phyloP scores from a whole-genome alignment of 176 grass and related monocot genomes.

The Bonia amplexicaulis region DNA sequence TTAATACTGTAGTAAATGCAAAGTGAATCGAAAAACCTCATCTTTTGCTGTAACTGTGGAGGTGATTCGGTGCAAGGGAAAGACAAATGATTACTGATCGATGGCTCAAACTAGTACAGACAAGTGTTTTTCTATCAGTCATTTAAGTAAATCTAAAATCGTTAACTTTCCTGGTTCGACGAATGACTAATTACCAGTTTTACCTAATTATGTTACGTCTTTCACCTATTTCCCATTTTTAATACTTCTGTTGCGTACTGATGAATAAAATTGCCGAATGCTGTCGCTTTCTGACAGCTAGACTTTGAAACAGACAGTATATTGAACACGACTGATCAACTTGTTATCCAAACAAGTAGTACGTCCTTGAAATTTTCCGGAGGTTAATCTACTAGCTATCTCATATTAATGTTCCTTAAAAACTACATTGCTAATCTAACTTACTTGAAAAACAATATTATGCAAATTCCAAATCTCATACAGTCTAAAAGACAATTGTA shows the following conservation, averaged over 20 bases:
- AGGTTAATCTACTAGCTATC: neutral
- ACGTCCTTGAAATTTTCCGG: neutral
- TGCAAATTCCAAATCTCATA: neutral
- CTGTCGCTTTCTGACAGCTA: constrained; percentile 19
- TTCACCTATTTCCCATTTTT: neutral
- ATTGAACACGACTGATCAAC: neutral
- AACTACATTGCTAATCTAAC: neutral
- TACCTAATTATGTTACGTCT: neutral
- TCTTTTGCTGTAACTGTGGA: neutral
- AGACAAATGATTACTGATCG: neutral
- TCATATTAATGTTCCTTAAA: neutral
- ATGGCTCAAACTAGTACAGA: neutral
- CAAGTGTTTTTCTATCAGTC: neutral
- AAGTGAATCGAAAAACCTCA: neutral
- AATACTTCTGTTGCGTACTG: neutral
- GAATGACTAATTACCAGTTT: neutral
- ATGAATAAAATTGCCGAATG: neutral
- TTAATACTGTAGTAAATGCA: neutral
- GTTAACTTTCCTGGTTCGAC: neutral
- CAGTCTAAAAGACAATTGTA: neutral
- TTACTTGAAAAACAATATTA: neutral
- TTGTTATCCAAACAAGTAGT: neutral
- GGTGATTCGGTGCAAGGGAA: neutral
- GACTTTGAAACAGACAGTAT: neutral
- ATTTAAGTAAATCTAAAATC: neutral